Conservation (phyloP, 805 yeast genomes). For the Barnettozyma wickerhamii region DNA sequence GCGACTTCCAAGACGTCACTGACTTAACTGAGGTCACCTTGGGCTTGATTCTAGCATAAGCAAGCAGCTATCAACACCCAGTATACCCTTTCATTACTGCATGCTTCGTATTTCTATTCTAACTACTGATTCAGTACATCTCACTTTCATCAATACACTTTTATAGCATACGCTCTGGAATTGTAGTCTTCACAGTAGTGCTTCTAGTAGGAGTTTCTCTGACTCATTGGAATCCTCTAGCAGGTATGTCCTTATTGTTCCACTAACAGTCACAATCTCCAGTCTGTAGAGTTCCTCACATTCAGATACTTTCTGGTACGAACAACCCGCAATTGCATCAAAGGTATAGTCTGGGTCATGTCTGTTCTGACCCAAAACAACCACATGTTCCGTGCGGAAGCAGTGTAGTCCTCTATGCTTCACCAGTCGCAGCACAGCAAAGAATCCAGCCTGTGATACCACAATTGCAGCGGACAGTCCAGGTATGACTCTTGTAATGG, state of each 20-base stretch:
- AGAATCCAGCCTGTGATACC: constrained; percentile 41
- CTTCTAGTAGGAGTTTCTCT: background rate
- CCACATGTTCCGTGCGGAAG: constrained; percentile 37
- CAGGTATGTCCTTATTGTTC: background rate
- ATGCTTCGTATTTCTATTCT: no score
- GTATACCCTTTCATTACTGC: no score
- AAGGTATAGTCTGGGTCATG: background rate
- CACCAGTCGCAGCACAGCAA: constrained; percentile 38
- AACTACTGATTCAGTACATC: no score
- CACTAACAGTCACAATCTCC: background rate
- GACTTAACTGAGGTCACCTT: no score
- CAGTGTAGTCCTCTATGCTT: constrained; percentile 37
- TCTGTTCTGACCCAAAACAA: background rate
- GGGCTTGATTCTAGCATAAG: no score
- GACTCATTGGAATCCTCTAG: background rate
- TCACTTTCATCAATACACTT: no score
- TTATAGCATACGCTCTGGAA: no score
- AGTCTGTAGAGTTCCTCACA: background rate
- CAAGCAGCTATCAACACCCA: no score
- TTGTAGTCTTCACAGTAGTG: background rate
- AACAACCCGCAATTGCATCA: background rate
- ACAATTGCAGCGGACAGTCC: constrained; percentile 37
- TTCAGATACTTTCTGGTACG: background rate
- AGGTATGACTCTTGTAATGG: constrained; percentile 32
- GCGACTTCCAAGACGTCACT: no score